phyloP scores from a whole-genome alignment of 1,284 basidiomycete species.

The Omphalotus olearius region DNA sequence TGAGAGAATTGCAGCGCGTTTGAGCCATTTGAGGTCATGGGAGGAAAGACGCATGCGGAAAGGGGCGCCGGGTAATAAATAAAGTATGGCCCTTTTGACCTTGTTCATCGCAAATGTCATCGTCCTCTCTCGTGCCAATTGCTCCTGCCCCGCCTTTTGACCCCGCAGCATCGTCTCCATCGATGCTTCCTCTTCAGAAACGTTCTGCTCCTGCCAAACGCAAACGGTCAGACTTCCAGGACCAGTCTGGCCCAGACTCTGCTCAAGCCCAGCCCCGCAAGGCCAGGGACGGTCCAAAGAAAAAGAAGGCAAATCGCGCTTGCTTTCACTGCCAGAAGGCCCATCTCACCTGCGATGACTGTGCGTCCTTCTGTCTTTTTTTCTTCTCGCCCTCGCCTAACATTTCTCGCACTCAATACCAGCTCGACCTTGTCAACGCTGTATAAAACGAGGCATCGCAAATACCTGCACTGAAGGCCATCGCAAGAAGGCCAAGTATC shows the following conservation, averaged over 20 bases:
- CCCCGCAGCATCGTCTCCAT: not conserved
- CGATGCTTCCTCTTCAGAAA: not conserved
- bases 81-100: not conserved
- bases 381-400: constrained; percentile 15
- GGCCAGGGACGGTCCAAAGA: constrained; percentile 72
- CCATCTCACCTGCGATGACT: constrained; percentile 96
- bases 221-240: constrained; percentile 33
- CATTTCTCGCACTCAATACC: constrained; percentile 15
- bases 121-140: constrained; percentile 8
- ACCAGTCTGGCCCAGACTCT: constrained; percentile 38
- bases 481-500: constrained; percentile 97
- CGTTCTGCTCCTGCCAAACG: constrained; percentile 31
- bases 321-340: constrained; percentile 95
- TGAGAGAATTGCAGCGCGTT: constrained; percentile 27
- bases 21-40: constrained; percentile 63
- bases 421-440: constrained; percentile 95
- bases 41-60: constrained; percentile 41
- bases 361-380: constrained; percentile 42
- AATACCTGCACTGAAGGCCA: constrained; percentile 91
- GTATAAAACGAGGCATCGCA: constrained; percentile 90
- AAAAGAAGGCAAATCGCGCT: constrained; percentile 85
- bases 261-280: constrained; percentile 39
- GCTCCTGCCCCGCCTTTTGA: constrained; percentile 7
- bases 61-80: constrained; percentile 18
- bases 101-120: constrained; percentile 2